Conservation (phyloP, 73 alveolate species). For the Tetrahymena thermophila region DNA sequence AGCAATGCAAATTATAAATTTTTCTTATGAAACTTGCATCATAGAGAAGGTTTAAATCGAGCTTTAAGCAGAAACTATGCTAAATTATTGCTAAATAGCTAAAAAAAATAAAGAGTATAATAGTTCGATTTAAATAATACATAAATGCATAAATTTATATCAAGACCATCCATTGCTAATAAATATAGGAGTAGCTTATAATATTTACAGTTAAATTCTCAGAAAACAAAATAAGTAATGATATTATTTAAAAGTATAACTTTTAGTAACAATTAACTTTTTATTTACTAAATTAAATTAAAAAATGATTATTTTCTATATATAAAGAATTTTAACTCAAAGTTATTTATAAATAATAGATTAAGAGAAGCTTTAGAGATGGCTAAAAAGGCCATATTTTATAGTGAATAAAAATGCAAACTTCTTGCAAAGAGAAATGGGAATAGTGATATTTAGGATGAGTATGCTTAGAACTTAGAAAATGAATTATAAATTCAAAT, state of each 20-base stretch:
- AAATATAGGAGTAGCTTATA: neutral
- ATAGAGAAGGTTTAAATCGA: neutral
- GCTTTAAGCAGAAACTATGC: neutral
- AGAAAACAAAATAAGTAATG: neutral
- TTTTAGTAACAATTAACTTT: neutral
- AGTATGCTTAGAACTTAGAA: neutral
- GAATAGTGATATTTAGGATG: neutral
- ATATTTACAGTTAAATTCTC: neutral
- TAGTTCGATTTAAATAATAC: neutral
- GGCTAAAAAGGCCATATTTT: neutral
- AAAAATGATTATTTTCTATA: neutral
- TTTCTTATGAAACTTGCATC: neutral
- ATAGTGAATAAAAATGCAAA: neutral
- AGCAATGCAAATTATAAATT: neutral
- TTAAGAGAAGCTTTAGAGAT: neutral
- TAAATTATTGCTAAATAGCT: neutral
- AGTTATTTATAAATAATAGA: neutral
- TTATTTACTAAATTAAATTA: too few species aligned
- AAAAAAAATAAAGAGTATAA: neutral
- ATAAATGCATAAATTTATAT: neutral
- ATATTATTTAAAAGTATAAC: neutral
- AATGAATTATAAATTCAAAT: neutral
- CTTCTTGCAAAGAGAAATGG: neutral
- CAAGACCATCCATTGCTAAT: neutral
- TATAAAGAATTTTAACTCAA: neutral